Conservation (phyloP, 2,329 filamentous ascomycete genomes). For the Stagonosporopsis cucurbitacearum region DNA sequence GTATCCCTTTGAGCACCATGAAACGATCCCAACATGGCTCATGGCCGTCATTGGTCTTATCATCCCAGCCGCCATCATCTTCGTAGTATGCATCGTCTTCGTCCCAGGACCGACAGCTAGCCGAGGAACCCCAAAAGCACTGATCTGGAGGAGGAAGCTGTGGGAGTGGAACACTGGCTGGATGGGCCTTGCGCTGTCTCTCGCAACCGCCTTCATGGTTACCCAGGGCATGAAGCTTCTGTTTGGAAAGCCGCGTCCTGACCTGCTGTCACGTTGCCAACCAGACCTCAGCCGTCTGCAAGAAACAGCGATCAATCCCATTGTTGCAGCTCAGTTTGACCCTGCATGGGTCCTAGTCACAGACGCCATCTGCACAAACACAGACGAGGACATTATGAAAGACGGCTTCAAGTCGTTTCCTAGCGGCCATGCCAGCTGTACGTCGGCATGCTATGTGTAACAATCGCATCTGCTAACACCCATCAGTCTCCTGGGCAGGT, state of each 20-base stretch:
- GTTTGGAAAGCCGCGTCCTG: constrained; percentile 69
- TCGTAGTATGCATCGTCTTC: constrained; percentile 70
- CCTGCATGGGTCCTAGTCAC: constrained; percentile 72
- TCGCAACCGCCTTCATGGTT: constrained; percentile 77
- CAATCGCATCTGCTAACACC: background rate
- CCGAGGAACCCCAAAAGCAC: constrained; percentile 64
- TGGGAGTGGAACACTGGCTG: constrained; percentile 91
- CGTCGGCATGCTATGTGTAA: constrained; percentile 26
- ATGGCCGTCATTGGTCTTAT: constrained; percentile 69
- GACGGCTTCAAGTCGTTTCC: constrained; percentile 89
- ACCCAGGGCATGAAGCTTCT: constrained; percentile 84
- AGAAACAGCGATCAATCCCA: constrained; percentile 65
- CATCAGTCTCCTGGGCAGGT: constrained; percentile 72
- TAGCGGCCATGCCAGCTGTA: constrained; percentile 75
- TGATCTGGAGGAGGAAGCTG: constrained; percentile 80
- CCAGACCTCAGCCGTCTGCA: constrained; percentile 71
- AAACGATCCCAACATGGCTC: constrained; percentile 73
- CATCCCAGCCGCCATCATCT: constrained; percentile 71
- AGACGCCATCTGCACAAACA: constrained; percentile 76
- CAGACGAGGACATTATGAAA: constrained; percentile 65
- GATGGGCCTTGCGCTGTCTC: constrained; percentile 78
- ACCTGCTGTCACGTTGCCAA: constrained; percentile 72
- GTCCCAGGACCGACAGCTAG: constrained; percentile 75
- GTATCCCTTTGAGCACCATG: constrained; percentile 72
- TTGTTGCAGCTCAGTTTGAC: constrained; percentile 54